Evolutionary conservation across 305 asterid species (phyloP), one percentile per base, ranked within the genome.

Genomic region (Rubia balearica): DNA sequence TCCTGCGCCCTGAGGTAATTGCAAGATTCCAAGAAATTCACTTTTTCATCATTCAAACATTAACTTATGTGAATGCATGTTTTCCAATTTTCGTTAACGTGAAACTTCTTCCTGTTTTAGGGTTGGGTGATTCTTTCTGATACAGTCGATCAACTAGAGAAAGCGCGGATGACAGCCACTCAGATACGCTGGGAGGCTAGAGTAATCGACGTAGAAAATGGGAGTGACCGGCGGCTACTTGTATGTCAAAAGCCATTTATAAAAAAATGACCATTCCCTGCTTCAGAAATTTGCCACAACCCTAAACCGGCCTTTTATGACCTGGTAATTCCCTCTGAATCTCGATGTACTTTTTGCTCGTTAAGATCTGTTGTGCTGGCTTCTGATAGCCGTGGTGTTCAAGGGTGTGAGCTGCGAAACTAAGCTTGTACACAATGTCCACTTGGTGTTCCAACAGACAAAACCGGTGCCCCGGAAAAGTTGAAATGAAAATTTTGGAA

Each of bases 111-210:
- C 62, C 42, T 55, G 74, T 77, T 59, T 53, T 87, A 94, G 99
- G 99, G 99, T 55, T 94, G 99, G 99, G 85, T 83, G 74, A 75
- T 91, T 63, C 81, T 94, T 65, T 87, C 97, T 3, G 99, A 94
- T 79, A 85, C 84, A 75, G 74, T 88, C 27, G 85, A 80, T 56
- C 83, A 80, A 0, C 76, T 94, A 48, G 95, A 91, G 81, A 83
- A 57, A 70, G 91, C 91, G 48, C 85, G 99, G 0, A 80, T 71
- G 17, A 80, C 88, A 2, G 91, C 89, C 38, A 83, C 90, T 66
- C 96, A 85, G 80, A 87, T 94, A 24, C 92, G 92, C 22, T 94
- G 99, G 99, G 98, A 94, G 79, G 92, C 96, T 65, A 90, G 98
- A 36, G 91, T 91, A 70, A 86, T 94, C 27, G 96, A 94, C 75